Evolutionary conservation across 805 yeast species (phyloP), one percentile per base, ranked within the genome.

Genomic region (Candida oleophila): DNA sequence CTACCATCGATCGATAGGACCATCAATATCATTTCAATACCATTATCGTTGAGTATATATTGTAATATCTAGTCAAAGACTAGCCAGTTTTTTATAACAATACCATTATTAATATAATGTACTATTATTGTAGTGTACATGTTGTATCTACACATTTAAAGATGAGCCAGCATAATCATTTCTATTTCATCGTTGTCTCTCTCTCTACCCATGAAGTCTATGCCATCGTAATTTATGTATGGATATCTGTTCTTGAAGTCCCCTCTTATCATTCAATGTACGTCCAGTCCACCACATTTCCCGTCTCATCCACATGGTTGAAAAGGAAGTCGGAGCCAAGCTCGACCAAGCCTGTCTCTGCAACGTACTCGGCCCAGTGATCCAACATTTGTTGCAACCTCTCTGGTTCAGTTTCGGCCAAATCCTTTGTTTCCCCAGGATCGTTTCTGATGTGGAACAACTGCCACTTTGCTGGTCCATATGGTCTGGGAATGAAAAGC

Each of bases 381-480:
- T 62, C 63, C 19, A 77, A 54, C 53, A 81, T 51, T 51, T 72
- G 71, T 5, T 65, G 58, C 41, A 78, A 62, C 16, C 65, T 65
- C 4, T 65, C 71, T 1, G 73, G 71, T 5, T 67, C 47, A 5
- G 49, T 18, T 7, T 55, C 63, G 3, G 77, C 68, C 37, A 79
- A 55, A 54, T 81, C 80, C n/a, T 47, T 39, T 2, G 70, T 73
- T 55, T 81, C 85, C 12, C 85, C 83, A 3, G 77, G 78, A 51
- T 78, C 83, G 9, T 51, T 49, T 25, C 55, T 51, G 20, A 77
- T 54, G 50, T 74, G 56, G 52, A 73, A 75, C 22, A 78, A 62
- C 56, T 77, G 75, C 53, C 56, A 55, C 54, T 70, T 56, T 14
- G 68, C 75, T 4, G 77, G 61, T 0, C 81, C 82, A 45, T 65